Percentiles rank a stretch among this genome's conserved stretches.
Conservation (phyloP, 2,329 filamentous ascomycete genomes). For the Phyllosticta citribraziliensis region DNA sequence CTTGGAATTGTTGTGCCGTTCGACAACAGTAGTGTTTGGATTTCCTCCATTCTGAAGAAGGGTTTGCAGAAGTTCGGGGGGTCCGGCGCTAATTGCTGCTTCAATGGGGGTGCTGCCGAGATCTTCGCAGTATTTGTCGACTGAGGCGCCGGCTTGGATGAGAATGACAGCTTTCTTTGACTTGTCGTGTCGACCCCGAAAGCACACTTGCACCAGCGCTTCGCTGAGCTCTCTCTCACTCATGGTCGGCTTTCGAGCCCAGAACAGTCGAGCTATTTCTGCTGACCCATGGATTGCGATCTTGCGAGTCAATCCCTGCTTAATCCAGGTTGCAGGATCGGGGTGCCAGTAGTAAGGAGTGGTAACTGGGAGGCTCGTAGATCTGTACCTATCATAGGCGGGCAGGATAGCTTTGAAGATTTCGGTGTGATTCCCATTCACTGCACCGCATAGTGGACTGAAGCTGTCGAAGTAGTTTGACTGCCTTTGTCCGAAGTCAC, state of each 20-base stretch:
- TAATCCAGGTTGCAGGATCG: too few relatives aligned
- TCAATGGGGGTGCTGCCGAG: background rate
- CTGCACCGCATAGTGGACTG: background rate
- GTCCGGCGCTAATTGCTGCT: background rate
- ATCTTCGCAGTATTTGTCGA: background rate
- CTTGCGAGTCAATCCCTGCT: background rate
- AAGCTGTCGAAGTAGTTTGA: background rate
- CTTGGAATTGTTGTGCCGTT: background rate
- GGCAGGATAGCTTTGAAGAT: background rate
- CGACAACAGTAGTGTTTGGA: background rate
- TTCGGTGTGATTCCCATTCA: background rate
- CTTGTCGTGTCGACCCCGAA: background rate
- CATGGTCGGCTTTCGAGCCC: background rate
- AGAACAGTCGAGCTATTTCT: background rate
- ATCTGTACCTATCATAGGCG: background rate
- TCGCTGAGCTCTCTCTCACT: background rate
- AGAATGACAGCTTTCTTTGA: background rate
- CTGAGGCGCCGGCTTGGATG: background rate
- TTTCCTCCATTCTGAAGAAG: background rate
- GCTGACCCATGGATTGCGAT: background rate
- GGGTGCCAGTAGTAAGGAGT: too few relatives aligned
- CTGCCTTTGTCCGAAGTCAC: background rate
- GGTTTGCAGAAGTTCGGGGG: background rate
- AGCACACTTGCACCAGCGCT: background rate
- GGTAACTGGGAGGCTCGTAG: background rate